Percentiles rank a stretch among this genome's conserved stretches.
These are phyloP conservation scores for Botryotinia calthae DNA, from an alignment of 2,329 filamentous ascomycete species.

Conservation along the genomic window DNA sequence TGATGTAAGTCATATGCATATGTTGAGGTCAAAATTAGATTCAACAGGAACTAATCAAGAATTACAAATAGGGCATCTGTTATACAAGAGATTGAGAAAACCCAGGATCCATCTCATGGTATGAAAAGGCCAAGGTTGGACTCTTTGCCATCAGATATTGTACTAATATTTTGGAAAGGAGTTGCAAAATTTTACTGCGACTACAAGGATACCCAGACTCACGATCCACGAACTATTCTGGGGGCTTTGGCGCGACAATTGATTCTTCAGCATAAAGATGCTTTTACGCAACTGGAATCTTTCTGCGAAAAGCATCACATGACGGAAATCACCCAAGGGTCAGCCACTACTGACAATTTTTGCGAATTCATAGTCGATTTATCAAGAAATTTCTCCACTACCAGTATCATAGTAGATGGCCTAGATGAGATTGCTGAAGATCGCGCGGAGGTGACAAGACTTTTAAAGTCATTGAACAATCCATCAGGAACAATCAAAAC, in stretches of 20 bases:
- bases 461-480: conserved; percentile 20
- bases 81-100: conserved; percentile 19
- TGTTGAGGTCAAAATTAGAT: not conserved
- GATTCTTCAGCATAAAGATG: conserved; percentile 30
- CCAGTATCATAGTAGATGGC: conserved; percentile 35
- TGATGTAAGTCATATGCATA: conserved; percentile 17
- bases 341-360: conserved; percentile 11
- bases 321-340: not conserved
- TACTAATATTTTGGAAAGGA: conserved; percentile 16
- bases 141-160: not conserved
- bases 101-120: not conserved
- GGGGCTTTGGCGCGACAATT: conserved; percentile 35
- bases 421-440: conserved; percentile 34
- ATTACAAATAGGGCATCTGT: conserved; percentile 9
- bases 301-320: conserved; percentile 14
- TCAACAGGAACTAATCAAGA: not conserved
- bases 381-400: conserved; percentile 22
- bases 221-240: conserved; percentile 20
- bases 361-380: conserved; percentile 13
- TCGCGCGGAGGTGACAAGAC: conserved; percentile 15
- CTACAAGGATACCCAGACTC: conserved; percentile 16
- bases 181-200: conserved; percentile 17
- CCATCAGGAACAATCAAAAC: conserved; percentile 22
- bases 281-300: conserved; percentile 23
- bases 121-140: conserved; percentile 18